These are phyloP conservation scores for Ogataea haglerorum DNA, from an alignment of 805 yeast species.

Conservation along the genomic window DNA sequence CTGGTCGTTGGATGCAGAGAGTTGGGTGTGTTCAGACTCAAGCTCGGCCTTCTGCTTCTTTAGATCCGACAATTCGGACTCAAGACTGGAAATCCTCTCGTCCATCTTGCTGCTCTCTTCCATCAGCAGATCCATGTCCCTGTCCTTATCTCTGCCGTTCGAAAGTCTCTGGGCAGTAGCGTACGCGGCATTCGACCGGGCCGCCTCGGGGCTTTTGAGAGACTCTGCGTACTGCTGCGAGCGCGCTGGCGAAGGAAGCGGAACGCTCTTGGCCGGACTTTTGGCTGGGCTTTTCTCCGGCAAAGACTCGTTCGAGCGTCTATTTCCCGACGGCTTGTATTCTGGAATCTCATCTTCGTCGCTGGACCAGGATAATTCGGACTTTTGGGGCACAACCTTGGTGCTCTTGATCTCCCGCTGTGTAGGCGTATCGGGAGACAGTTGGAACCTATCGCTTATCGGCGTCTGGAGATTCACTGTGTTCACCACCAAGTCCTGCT, in stretches of 20 bases:
- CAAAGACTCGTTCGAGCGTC: slow-evolving; percentile 9
- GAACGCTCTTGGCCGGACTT: background rate
- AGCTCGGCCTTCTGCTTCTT: slow-evolving; percentile 12
- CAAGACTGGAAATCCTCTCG: slow-evolving; percentile 37
- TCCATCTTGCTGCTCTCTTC: slow-evolving; percentile 52
- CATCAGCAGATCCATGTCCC: slow-evolving; percentile 42
- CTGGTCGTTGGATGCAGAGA: slow-evolving; percentile 4
- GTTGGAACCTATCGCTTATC: slow-evolving; percentile 10
- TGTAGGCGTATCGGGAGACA: slow-evolving; percentile 27
- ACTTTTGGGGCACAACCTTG: slow-evolving; percentile 79
- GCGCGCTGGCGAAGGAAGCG: slow-evolving; percentile 1
- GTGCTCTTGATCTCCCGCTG: slow-evolving; percentile 47
- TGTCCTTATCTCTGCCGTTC: slow-evolving; percentile 28
- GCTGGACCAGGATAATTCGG: slow-evolving; percentile 83
- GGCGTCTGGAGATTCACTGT: slow-evolving; percentile 18
- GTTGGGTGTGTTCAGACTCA: slow-evolving; percentile 1
- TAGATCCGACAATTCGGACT: slow-evolving; percentile 23
- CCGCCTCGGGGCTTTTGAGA: background rate
- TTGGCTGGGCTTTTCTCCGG: background rate
- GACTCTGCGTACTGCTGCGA: background rate
- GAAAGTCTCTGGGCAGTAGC: slow-evolving; percentile 12
- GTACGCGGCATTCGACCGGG: background rate
- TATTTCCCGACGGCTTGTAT: slow-evolving; percentile 5
- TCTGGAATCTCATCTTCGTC: slow-evolving; percentile 65
- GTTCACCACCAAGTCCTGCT: slow-evolving; percentile 1